A percentile compares a stretch with the other conserved stretches of the same genome.
phyloP scores from a whole-genome alignment of 1,139 yeast species.

The Kurtzmaniella natalensis region DNA sequence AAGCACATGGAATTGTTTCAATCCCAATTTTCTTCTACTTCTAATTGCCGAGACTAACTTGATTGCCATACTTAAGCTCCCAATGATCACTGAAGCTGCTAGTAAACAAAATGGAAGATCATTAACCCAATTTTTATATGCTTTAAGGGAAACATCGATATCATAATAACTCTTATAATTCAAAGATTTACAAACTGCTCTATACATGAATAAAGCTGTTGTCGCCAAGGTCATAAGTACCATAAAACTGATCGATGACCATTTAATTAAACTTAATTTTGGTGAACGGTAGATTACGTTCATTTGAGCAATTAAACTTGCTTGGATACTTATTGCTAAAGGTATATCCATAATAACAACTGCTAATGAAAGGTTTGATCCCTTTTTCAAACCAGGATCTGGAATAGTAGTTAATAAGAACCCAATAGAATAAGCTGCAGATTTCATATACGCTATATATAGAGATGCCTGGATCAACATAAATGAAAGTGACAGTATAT shows the following conservation, averaged over 20 bases:
- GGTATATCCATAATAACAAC: constrained; percentile 57
- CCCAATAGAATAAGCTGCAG: constrained; percentile 29
- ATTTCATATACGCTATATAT: constrained; percentile 51
- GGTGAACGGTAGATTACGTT: constrained; percentile 60
- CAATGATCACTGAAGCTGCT: constrained; percentile 61
- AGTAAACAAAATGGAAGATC: constrained; percentile 60
- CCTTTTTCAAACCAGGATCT: background rate
- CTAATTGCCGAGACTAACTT: constrained; percentile 68
- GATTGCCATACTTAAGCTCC: constrained; percentile 52
- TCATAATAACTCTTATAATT: constrained; percentile 1
- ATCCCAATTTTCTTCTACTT: constrained; percentile 70
- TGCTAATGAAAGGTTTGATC: constrained; percentile 41
- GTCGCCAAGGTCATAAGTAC: constrained; percentile 44
- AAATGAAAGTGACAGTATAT: constrained; percentile 53
- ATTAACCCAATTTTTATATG: constrained; percentile 23
- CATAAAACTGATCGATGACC: constrained; percentile 35
- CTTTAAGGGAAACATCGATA: constrained; percentile 10
- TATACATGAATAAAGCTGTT: constrained; percentile 49
- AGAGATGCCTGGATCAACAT: constrained; percentile 56
- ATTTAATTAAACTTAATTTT: constrained; percentile 36
- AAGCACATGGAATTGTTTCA: constrained; percentile 75
- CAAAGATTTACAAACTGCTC: constrained; percentile 15
- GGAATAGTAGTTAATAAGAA: background rate
- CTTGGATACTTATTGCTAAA: constrained; percentile 55
- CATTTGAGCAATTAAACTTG: constrained; percentile 67